Evolutionary conservation across 352 stramenopile genomes (phyloP).

Genomic region (Globisporangium polare): DNA sequence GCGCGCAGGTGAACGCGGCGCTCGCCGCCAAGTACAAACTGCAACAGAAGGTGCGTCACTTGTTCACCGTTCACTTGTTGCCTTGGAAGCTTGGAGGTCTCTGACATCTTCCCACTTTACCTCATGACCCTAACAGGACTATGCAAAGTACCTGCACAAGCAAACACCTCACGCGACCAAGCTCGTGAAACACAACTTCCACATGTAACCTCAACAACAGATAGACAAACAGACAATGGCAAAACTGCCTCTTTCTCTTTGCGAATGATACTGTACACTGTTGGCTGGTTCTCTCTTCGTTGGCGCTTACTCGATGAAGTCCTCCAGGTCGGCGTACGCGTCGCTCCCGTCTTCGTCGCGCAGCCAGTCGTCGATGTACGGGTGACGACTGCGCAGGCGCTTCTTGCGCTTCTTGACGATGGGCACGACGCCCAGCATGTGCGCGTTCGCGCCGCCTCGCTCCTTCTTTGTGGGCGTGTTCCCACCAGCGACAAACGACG

Average conservation of each 20-base stretch:
- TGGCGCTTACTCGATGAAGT: conserved; percentile 61
- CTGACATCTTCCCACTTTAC: not conserved
- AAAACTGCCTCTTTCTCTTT: not conserved
- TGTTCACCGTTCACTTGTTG: too few relatives aligned
- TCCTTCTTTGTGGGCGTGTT: conserved; percentile 19
- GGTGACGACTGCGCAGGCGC: conserved; percentile 58
- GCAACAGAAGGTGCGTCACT: conserved; percentile 35
- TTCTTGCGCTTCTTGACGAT: conserved; percentile 52
- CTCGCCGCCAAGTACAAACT: conserved; percentile 44
- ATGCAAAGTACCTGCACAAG: conserved; percentile 39
- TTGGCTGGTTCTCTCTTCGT: not conserved
- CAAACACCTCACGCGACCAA: conserved; percentile 27
- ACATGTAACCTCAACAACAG: conserved; percentile 22
- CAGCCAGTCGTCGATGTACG: conserved; percentile 73
- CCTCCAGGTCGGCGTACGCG: conserved; percentile 67
- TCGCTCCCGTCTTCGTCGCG: conserved; percentile 67
- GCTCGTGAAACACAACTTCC: conserved; percentile 31
- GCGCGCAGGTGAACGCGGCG: conserved; percentile 21
- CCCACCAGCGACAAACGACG: conserved; percentile 11
- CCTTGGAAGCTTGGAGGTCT: too few relatives aligned
- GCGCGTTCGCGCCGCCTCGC: conserved; percentile 9
- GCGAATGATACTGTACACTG: conserved; percentile 1
- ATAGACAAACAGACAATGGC: not conserved
- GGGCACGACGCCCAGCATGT: conserved; percentile 47
- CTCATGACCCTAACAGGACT: conserved; percentile 24